Base-by-base conservation (phyloP, 352 stramenopile genomes). In the Globisporangium heterothallicum region DNA sequence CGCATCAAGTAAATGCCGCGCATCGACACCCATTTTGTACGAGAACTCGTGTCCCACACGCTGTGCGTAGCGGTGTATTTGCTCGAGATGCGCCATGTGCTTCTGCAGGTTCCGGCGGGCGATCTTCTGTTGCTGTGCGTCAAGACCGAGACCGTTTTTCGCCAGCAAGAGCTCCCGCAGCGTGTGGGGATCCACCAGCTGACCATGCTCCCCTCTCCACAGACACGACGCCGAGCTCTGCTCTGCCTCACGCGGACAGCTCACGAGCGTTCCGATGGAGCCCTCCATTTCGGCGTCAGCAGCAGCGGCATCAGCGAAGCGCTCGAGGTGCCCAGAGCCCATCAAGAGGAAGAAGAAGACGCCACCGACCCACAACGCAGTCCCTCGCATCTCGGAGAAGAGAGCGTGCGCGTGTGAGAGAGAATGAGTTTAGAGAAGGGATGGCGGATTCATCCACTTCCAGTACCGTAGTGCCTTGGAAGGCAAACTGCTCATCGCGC, bases 21-120 rank as follows among this genome's bases (percentile, higher is more conserved):
- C 59, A 34, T 81, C 78, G 48, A 90, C 72, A 29, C 79, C 76
- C 68, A 86, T 75, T 41, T 70, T 52, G 40, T 84, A 88, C 27
- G 65, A 68, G 52, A 88, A 84, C n/a, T 58, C 52, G 56, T 87
- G 74, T 10, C 69, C 71, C 18, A 85, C 59, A 6, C 38, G 69
- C 47, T 75, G 63, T 7, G 79, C 72, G 45, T 88, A 78, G 35
- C 63, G 60, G 49, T 75, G 61, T 1, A 87, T 67, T 47, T 83
- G 74, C 86, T 90, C 75, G n/a, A 86, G 68, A 59, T 86, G 85
- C 46, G 59, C 59, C 68, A 90, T 88, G 65, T 90, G 79, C 30
- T 58, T 57, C 50, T 82, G 43, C 9, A 90, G 59, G 47, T 85
- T 86, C 48, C 72, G 67, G 21, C 52, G 61, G 14, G 64, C 57